Evolutionary conservation across 805 yeast species (phyloP).

Genomic region (Zygosaccharomyces gambellarensis): DNA sequence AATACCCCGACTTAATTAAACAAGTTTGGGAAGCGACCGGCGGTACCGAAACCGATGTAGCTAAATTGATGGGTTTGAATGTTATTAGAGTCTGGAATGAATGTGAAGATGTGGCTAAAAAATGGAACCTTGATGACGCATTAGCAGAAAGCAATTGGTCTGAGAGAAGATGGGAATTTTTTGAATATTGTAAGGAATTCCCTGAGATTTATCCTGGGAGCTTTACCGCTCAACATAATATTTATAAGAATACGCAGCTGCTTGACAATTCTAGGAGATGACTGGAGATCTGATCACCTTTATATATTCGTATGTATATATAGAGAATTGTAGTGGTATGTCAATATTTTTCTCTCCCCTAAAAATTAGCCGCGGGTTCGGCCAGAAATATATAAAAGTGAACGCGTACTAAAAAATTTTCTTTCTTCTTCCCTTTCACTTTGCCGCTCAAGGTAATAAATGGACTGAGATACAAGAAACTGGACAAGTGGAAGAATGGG

Average conservation of each 20-base stretch:
- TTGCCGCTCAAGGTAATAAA: background rate
- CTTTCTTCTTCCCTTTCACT: background rate
- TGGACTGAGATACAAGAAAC: background rate
- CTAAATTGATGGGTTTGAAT: conserved; percentile 43
- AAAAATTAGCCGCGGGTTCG: background rate
- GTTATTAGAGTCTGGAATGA: conserved; percentile 45
- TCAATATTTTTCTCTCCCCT: background rate
- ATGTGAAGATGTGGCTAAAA: conserved; percentile 32
- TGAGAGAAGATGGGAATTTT: conserved; percentile 41
- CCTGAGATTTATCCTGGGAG: conserved; percentile 40
- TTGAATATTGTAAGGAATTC: conserved; percentile 32
- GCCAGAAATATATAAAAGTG: background rate
- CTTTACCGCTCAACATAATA: conserved; percentile 2
- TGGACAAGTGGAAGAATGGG: background rate
- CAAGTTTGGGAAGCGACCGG: conserved; percentile 31
- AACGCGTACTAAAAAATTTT: background rate
- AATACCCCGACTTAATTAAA: conserved; percentile 46
- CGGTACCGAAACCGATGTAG: conserved; percentile 44
- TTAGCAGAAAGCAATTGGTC: conserved; percentile 41
- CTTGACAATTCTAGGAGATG: background rate
- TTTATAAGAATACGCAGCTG: background rate
- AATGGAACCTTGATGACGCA: conserved; percentile 18
- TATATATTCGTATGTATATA: background rate
- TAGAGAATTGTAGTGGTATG: background rate
- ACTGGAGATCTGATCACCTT: background rate